Evolutionary conservation across 352 stramenopile species (phyloP).

Genomic region (Phytophthora pini): DNA sequence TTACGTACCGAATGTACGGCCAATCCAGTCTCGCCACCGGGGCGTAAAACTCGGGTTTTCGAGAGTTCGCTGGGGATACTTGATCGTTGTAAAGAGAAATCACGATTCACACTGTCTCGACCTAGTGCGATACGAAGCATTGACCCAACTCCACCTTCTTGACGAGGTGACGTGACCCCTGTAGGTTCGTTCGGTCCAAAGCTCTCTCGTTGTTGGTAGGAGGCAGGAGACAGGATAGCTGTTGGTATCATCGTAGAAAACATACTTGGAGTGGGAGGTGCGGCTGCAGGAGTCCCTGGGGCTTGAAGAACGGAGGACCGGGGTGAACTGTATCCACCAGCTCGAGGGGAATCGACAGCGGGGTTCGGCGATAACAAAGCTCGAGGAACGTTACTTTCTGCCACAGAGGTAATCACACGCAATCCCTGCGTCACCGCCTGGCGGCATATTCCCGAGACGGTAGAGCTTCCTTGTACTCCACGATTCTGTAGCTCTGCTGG

Average conservation of each 20-base stretch:
- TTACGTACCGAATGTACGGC: conserved; percentile 25
- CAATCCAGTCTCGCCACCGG: conserved; percentile 30
- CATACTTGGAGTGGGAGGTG: conserved; percentile 55
- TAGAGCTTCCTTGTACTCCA: conserved; percentile 43
- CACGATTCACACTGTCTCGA: conserved; percentile 73
- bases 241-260: conserved; percentile 54
- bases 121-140: conserved; percentile 80
- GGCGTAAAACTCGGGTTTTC: conserved; percentile 43
- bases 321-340: conserved; percentile 80
- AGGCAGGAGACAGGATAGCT: conserved; percentile 75
- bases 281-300: conserved; percentile 70
- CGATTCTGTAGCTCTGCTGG: conserved; percentile 88
- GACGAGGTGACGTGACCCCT: conserved; percentile 24
- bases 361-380: conserved; percentile 88
- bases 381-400: conserved; percentile 81
- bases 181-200: conserved; percentile 41
- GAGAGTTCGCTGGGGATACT: conserved; percentile 40
- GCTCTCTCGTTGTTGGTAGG: conserved; percentile 84
- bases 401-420: conserved; percentile 83
- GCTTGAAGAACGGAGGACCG: conserved; percentile 73
- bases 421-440: conserved; percentile 67
- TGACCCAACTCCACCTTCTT: conserved; percentile 57
- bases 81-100: conserved; percentile 43
- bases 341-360: conserved; percentile 82
- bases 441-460: conserved; percentile 35